These are phyloP conservation scores for Dryadomyces sulphureus DNA, from an alignment of 2,329 filamentous ascomycete species.

Conservation along the genomic window DNA sequence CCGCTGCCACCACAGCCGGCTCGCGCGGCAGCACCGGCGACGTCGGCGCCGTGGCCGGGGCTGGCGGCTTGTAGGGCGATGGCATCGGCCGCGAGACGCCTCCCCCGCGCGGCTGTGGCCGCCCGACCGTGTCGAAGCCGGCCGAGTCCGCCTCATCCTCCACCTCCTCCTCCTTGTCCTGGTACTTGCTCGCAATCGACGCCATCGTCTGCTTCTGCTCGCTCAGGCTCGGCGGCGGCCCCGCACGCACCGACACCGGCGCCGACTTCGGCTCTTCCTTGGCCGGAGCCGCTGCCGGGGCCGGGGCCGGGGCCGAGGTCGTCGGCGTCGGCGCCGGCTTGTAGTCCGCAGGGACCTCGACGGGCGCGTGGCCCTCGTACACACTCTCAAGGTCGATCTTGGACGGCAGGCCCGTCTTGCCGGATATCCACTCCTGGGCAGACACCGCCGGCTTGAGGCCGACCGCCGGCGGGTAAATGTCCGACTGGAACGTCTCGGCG, in stretches of 20 bases:
- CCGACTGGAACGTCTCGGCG: conserved; percentile 89
- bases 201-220: conserved; percentile 83
- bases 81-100: conserved; percentile 12
- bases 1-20: not conserved
- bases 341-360: conserved; percentile 59
- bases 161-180: conserved; percentile 48
- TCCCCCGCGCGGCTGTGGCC: conserved; percentile 47
- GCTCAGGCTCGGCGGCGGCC: conserved; percentile 53
- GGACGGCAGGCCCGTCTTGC: conserved; percentile 69
- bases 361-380: conserved; percentile 69
- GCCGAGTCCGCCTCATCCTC: conserved; percentile 47
- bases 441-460: conserved; percentile 71
- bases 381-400: conserved; percentile 91
- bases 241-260: conserved; percentile 24
- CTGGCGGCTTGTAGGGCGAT: conserved; percentile 25
- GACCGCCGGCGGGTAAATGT: conserved; percentile 81
- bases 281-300: conserved; percentile 28
- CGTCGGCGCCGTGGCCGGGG: conserved; percentile 17
- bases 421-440: conserved; percentile 69
- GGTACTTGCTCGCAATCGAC: conserved; percentile 71
- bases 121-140: conserved; percentile 75
- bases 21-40: conserved; percentile 15
- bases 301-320: conserved; percentile 26
- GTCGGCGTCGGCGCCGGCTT: conserved; percentile 35
- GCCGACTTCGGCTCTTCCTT: conserved; percentile 26